Conservation (phyloP, 2,329 filamentous ascomycete species). For the Colletotrichum sansevieriae region DNA sequence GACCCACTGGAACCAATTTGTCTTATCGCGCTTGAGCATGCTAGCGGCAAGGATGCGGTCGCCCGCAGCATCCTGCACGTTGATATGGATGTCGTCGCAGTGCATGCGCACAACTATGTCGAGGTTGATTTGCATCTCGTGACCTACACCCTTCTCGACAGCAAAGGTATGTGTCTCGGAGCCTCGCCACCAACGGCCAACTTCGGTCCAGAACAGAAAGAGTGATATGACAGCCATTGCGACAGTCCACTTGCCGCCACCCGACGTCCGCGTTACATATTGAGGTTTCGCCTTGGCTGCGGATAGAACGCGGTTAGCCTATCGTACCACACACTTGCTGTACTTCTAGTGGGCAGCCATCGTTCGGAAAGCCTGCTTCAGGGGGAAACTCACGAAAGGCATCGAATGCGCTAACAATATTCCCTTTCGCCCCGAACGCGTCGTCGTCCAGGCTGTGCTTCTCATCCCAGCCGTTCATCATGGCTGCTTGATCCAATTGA, state of each 20-base stretch:
- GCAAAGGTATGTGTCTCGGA: conserved; percentile 89
- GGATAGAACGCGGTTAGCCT: conserved; percentile 43
- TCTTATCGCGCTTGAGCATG: conserved; percentile 80
- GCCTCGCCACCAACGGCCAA: conserved; percentile 86
- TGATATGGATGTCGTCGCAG: conserved; percentile 90
- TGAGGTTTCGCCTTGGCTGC: conserved; percentile 95
- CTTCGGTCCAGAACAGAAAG: conserved; percentile 82
- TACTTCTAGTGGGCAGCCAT: not conserved
- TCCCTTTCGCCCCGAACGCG: conserved; percentile 80
- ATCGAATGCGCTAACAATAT: conserved; percentile 89
- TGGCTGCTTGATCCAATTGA: conserved; percentile 14
- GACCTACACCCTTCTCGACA: conserved; percentile 91
- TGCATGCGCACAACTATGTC: conserved; percentile 93
- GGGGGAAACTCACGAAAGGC: conserved; percentile 83
- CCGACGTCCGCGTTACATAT: conserved; percentile 86
- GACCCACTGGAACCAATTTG: conserved; percentile 86
- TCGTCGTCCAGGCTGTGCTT: conserved; percentile 78
- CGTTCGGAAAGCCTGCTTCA: not conserved
- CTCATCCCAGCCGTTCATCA: conserved; percentile 85
- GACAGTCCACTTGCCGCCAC: conserved; percentile 94
- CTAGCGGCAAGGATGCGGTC: conserved; percentile 89
- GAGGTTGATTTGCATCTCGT: conserved; percentile 92
- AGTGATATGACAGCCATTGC: conserved; percentile 81
- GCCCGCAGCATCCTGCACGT: conserved; percentile 95
- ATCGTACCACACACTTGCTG: not conserved